phyloP scores from a whole-genome alignment of 2,329 filamentous ascomycete genomes.

The Simplicillium aogashimaense region DNA sequence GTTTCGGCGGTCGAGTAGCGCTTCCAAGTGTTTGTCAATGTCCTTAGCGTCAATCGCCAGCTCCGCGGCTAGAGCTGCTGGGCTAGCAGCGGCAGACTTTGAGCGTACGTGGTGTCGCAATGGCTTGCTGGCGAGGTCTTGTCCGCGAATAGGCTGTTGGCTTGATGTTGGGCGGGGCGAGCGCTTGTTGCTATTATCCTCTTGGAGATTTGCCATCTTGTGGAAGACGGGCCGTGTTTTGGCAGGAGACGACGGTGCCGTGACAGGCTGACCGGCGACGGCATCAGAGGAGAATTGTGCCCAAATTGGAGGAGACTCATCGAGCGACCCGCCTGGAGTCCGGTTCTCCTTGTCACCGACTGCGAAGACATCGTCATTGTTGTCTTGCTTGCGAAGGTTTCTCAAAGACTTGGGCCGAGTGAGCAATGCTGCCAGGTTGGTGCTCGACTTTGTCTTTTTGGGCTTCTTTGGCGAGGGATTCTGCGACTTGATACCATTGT shows the following conservation, averaged over 20 bases:
- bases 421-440: conserved; percentile 70
- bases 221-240: conserved; percentile 5
- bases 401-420: conserved; percentile 66
- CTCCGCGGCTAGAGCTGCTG: conserved; percentile 34
- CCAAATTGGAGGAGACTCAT: conserved; percentile 61
- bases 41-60: conserved; percentile 39
- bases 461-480: conserved; percentile 49
- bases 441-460: conserved; percentile 74
- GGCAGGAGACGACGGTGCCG: conserved; percentile 6
- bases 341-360: conserved; percentile 74
- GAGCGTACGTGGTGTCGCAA: conserved; percentile 26
- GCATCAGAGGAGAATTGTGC: conserved; percentile 50
- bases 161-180: conserved; percentile 1
- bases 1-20: conserved; percentile 72
- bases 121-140: conserved; percentile 17
- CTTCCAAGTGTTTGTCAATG: conserved; percentile 48
- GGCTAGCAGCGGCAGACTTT: conserved; percentile 21
- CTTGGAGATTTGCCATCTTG: not conserved
- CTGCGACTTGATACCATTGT: conserved; percentile 28
- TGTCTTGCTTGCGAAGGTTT: conserved; percentile 45
- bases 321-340: conserved; percentile 36
- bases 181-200: too few species aligned
- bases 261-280: conserved; percentile 17
- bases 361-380: conserved; percentile 39
- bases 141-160: not conserved